Evolutionary conservation across 2,329 filamentous ascomycete species (phyloP).

Genomic region (Neopestalotiopsis rosae): DNA sequence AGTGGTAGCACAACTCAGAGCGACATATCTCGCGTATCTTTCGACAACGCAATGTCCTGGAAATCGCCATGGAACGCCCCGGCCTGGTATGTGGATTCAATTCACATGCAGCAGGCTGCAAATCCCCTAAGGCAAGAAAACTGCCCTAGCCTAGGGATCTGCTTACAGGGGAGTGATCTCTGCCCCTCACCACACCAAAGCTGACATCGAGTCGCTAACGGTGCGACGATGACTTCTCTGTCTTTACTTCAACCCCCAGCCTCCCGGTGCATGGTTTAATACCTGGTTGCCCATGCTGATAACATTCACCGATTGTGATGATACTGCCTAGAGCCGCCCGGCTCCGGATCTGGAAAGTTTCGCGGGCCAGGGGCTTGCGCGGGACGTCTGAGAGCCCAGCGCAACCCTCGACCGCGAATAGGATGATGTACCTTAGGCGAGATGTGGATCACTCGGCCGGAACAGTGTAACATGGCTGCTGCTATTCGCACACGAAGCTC

Average conservation of each 20-base stretch:
- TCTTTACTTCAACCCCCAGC: not conserved
- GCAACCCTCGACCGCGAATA: constrained; percentile 1
- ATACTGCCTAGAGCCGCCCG: constrained; percentile 3
- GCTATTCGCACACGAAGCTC: constrained; percentile 10
- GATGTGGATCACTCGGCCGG: constrained; percentile 11
- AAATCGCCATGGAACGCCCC: not conserved
- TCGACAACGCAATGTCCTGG: not conserved
- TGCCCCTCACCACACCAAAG: constrained; percentile 5
- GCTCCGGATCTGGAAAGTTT: constrained; percentile 1
- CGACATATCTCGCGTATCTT: constrained; percentile 1
- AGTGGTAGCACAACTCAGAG: not conserved
- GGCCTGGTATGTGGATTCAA: constrained; percentile 1
- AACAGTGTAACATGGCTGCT: constrained; percentile 6
- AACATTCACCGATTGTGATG: not conserved
- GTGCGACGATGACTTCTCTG: not conserved
- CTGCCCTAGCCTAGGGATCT: constrained; percentile 22
- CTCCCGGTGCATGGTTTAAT: not conserved
- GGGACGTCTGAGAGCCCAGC: constrained; percentile 8
- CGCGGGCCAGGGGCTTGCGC: constrained; percentile 4
- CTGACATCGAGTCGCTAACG: not conserved
- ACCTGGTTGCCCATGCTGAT: not conserved
- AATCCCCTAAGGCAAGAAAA: constrained; percentile 29
- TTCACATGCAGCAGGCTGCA: constrained; percentile 28
- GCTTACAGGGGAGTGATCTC: constrained; percentile 17
- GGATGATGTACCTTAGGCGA: constrained; percentile 12